Conservation (phyloP, 1,139 yeast species). For the Kurtzmaniella quercitrusa region DNA sequence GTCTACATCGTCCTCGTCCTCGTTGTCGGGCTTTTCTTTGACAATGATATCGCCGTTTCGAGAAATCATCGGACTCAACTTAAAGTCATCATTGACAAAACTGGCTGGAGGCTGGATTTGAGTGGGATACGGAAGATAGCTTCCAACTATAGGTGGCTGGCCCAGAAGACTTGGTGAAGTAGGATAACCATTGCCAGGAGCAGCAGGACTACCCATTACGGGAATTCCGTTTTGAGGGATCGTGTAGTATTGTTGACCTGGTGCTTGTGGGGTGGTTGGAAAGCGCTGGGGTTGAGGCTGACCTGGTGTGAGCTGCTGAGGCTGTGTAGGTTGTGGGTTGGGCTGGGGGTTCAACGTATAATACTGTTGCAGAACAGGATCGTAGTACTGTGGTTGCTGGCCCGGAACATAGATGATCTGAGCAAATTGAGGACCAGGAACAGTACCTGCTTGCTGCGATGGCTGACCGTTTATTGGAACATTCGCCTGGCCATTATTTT, state of each 20-base stretch:
- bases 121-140: constrained; percentile 8
- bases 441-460: neutral
- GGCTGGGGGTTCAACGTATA: constrained; percentile 34
- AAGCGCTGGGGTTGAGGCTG: constrained; percentile 38
- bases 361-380: constrained; percentile 45
- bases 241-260: constrained; percentile 2
- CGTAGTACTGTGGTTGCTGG: constrained; percentile 42
- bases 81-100: neutral
- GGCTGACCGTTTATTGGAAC: too few relatives aligned
- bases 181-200: neutral
- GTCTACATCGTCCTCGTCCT: constrained; percentile 7
- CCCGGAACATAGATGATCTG: constrained; percentile 6
- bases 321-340: constrained; percentile 13
- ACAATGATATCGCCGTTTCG: constrained; percentile 6
- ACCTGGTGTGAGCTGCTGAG: constrained; percentile 6
- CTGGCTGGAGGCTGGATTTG: constrained; percentile 1
- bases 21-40: constrained; percentile 1
- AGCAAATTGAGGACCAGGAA: neutral
- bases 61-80: constrained; percentile 1
- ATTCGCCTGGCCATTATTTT: neutral
- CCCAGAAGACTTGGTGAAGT: constrained; percentile 4
- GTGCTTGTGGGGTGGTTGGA: constrained; percentile 32
- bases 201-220: constrained; percentile 9
- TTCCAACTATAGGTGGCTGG: constrained; percentile 8
- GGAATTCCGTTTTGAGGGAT: constrained; percentile 3